A percentile compares a stretch with the other conserved stretches of the same genome.
These are phyloP conservation scores for Lentinula detonsa DNA, from an alignment of 768 basidiomycete species.

Conservation along the genomic window DNA sequence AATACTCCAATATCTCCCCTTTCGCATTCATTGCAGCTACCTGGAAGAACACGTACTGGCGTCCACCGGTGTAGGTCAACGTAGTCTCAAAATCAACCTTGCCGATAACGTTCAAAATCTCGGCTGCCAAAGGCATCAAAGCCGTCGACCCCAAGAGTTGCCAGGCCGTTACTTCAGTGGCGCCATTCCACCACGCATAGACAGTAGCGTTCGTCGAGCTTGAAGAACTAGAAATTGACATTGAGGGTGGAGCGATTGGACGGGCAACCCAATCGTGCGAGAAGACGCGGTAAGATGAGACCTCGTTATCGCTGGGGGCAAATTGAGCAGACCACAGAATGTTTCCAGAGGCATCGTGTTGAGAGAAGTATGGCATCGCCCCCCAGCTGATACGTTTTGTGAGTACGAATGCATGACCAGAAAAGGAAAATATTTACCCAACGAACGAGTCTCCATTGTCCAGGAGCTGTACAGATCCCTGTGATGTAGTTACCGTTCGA, in stretches of 20 bases:
- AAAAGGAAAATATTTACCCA: neutral
- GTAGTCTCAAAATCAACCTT: constrained; percentile 14
- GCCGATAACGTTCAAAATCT: neutral
- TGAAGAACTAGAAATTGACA: neutral
- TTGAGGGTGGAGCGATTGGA: neutral
- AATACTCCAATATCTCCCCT: neutral
- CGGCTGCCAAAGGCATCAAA: neutral
- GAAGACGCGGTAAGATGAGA: neutral
- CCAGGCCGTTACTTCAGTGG: constrained; percentile 3
- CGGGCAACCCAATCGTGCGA: neutral
- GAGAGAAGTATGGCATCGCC: neutral
- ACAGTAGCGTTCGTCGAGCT: neutral
- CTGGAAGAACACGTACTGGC: neutral
- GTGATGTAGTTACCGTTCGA: neutral
- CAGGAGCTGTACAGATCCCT: constrained; percentile 1
- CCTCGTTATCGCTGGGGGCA: neutral
- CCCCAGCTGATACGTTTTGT: neutral
- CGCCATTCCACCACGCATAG: constrained; percentile 1
- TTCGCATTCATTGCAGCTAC: neutral
- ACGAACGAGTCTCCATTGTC: neutral
- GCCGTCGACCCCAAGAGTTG: constrained; percentile 4
- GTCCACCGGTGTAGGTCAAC: constrained; percentile 1
- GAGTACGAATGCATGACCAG: neutral
- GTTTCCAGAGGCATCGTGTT: neutral
- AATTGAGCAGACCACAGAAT: constrained; percentile 3